Base-by-base conservation (phyloP, 225 moss, liverwort and hornwort genomes). In the Anthoceros angustus region DNA sequence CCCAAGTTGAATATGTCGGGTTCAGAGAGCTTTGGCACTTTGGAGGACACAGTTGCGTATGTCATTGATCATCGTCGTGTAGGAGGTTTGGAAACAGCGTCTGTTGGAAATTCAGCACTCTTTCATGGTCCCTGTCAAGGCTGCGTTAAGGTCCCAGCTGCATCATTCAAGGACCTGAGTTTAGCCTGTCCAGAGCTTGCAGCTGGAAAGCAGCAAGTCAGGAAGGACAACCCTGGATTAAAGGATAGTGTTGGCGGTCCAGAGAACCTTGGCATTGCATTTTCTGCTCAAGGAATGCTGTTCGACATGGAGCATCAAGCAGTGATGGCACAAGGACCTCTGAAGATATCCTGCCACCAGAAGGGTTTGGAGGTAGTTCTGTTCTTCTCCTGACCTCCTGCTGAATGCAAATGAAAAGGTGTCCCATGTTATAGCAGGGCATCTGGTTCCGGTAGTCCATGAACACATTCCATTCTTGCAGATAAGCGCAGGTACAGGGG, bases 101-200 rank as follows among this genome's bases (percentile, higher is more conserved):
- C 55, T 18, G n/a, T 55, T 20, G 55, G n/a, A 23, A 20, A 23
- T 55, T 55, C 55, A 55, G 55, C 55, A 9, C 1, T 55, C 23
- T 9, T 55, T 18, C 55, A 55, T 55, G 55, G 55, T 55, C 55
- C 55, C n/a, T 55, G 55, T 23, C 55, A 55, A 15, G 55, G 55
- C n/a, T 23, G n/a, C 0, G n/a, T 55, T 55, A 18, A 20, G 55
- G 16, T 55, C 8, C 55, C 32, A 4, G 32, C 32, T 32, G 32
- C 32, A 32, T 32, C 55, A 55, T 55, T 55, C 55, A 23, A 15
- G 55, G 55, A 6, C 8, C 12, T 15, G 14, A 15, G 55, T 15
- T 6, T 20, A 55, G n/a, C n/a, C 23, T 1, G 55, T 55, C 14
- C 23, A 23, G 55, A 7, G 8, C 8, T 23, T 55, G n/a, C 23